Evolutionary conservation across 495 filamentous ascomycete genomes (phyloP), one percentile per base, ranked within the genome.

Genomic region (Penicillium egyptiacum): DNA sequence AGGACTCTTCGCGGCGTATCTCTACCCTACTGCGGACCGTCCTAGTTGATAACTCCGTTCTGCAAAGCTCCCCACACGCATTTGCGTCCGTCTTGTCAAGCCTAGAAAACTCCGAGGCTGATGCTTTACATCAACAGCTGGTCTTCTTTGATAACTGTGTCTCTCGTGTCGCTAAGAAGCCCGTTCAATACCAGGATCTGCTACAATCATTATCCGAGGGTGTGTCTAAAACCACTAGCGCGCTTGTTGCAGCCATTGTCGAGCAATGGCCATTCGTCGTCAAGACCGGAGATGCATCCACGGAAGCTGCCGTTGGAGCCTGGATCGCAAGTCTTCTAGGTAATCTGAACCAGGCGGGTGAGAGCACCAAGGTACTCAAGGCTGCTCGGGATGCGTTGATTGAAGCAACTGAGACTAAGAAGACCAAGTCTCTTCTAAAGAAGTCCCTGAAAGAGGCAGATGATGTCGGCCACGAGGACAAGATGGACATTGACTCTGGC

Each of bases 61-160:
- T 78, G 17, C 62, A 63, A 23, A 64, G 55, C 48, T 59, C 69
- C 0, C 65, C 67, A 5, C 46, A 46, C 17, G 69, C 73, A 23
- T 79, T 78, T 53, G 61, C 68, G 5, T 60, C 75, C 11, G 43
- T 79, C 3, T 22, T 75, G 17, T 77, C 60, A 74, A 83, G 69
- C 63, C 73, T 64, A 62, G 82, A 68, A 60, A 71, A 52, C 55
- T 81, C 72, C 1, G 70, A 73, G 25, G 48, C 68, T 2, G 69
- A 64, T 9, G 33, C 50, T 16, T 52, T 78, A 10, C 65, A 63
- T 30, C 62, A 60, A 4, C 74, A 74, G 55, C 35, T 79, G 41
- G 57, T 80, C 4, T 96, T 93, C 61, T 66, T 97, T 50, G 91
- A 97, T 57, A 89, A 92, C 47, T 94, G 90, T 67, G 74, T 86